Base-by-base conservation (phyloP, 139 green algal genomes). In the Chlamydomonas schloesseri region DNA sequence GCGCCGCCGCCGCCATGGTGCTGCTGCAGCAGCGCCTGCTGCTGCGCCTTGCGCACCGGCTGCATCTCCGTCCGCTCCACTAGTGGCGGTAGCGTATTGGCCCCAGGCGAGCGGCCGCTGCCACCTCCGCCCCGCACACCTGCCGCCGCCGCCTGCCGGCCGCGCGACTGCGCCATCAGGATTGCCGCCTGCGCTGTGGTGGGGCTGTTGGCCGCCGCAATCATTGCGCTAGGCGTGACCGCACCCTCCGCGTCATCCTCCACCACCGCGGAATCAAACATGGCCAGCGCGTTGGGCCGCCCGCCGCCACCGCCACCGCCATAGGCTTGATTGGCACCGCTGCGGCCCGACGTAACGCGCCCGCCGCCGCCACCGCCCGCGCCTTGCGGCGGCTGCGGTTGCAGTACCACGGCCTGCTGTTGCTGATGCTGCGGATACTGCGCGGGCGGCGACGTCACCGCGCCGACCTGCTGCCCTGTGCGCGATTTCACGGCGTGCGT, bases 201-300 rank as follows among this genome's bases (percentile, higher is more conserved):
- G 9, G 79, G 79, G 68, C 79, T 85, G 47, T 5, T 85, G 67
- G 68, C 79, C 2, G 65, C 46, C 6, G 79, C 79, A 2, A 85
- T 18, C 13, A 85, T n/a, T 10, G 79, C 31, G 11, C 15, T 58
- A 8, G 79, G 79, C 42, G 79, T 77, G 29, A 60, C 21, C 9
- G 74, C 31, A n/a, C 78, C 33, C 18, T 65, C 76, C 20, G 13
- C 47, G 1, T 69, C 79, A 6, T 76, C 79, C 31, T 72, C 79
- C 78, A 42, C 78, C 65, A 34, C 79, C 1, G 64, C 79, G 2
- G 79, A 47, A 47, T 85, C 79, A 29, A 85, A 85, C 79, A 76
- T 42, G 2, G 79, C 64, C 65, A 85, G 20, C 47, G 79, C n/a
- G 6, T 65, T 65, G 14, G 64, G 78, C 42, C 78, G 28, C 11